Evolutionary conservation across 176 grass and related monocot species (phyloP), one percentile per base, ranked within the genome.

Genomic region (Carex kokanica): DNA sequence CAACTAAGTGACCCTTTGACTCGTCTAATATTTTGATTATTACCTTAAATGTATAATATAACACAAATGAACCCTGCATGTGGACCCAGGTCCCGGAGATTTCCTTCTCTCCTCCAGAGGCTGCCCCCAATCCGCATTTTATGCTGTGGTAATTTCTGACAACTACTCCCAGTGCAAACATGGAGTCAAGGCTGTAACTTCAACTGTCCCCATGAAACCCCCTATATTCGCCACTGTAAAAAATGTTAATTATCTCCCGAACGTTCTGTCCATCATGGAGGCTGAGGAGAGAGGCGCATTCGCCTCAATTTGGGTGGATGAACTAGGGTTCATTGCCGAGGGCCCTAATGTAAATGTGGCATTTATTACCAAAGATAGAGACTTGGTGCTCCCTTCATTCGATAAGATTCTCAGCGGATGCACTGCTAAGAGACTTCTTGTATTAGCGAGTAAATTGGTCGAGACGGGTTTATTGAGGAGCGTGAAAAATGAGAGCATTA

Each of bases 171-270:
- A 91, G 83, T 89, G 84, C 74, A 92, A 89, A 81, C 38, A 87
- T 51, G 91, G 92, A 6, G 89, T 98, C 20, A 85, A 85, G 66
- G 87, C 90, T 9, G 89, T 98, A 8, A 98, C 95, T 15, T 78
- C 95, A 10, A 78, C 82, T 0, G 86, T 93, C 29, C 92, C 92
- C 14, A 98, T 98, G 95, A 98, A 98, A 89, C 95, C 95, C 53
- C 89, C 92, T 65, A 23, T 86, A 31, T 91, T 95, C 63, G 88
- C 95, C 1, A 98, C 95, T 0, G 78, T 79, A 40, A 98, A 98
- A 88, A 98, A 98, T 70, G 95, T 93, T 18, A 95, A 95, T 84
- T 98, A 98, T 83, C 90, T 98, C 14, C 95, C 92, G 20, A 98
- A 98, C 80, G 95, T 91, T 53, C 89, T 98, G 3, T 88, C 91